These are phyloP conservation scores for Teratosphaeria viscida DNA, from an alignment of 2,329 filamentous ascomycete genomes.

Conservation along the genomic window DNA sequence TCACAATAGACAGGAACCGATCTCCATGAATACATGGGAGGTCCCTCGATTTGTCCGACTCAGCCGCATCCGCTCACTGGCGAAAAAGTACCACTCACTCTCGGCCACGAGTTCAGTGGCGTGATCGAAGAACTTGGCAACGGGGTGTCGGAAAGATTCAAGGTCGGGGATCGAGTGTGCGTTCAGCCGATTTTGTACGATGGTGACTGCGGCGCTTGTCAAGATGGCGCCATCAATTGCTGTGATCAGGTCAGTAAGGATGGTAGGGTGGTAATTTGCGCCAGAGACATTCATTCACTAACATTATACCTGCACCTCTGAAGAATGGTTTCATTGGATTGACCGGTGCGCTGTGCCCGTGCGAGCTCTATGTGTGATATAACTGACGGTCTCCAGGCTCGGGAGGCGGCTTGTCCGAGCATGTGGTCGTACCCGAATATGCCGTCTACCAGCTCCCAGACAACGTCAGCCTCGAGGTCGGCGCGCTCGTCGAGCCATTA, in stretches of 20 bases:
- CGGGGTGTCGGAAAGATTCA: constrained; percentile 37
- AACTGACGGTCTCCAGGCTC: constrained; percentile 25
- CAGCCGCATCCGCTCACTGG: constrained; percentile 46
- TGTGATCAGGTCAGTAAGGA: constrained; percentile 30
- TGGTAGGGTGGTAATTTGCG: too few species aligned
- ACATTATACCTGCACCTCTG: too few species aligned
- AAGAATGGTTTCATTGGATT: constrained; percentile 44
- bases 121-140: constrained; percentile 42
- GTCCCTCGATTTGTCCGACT: constrained; percentile 32
- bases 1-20: constrained; percentile 5
- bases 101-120: constrained; percentile 46
- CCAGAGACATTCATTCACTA: too few species aligned
- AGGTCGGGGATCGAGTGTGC: constrained; percentile 38
- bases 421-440: constrained; percentile 40
- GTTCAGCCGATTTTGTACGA: constrained; percentile 44
- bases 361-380: background rate
- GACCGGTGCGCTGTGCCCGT: constrained; percentile 26
- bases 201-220: constrained; percentile 41
- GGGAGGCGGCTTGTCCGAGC: constrained; percentile 44
- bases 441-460: constrained; percentile 40
- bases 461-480: constrained; percentile 42
- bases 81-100: constrained; percentile 40
- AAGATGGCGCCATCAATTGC: constrained; percentile 43
- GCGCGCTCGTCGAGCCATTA: constrained; percentile 44
- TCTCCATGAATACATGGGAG: constrained; percentile 26